Evolutionary conservation across 345 rosid species (phyloP).

Genomic region (Citrus unshiu): DNA sequence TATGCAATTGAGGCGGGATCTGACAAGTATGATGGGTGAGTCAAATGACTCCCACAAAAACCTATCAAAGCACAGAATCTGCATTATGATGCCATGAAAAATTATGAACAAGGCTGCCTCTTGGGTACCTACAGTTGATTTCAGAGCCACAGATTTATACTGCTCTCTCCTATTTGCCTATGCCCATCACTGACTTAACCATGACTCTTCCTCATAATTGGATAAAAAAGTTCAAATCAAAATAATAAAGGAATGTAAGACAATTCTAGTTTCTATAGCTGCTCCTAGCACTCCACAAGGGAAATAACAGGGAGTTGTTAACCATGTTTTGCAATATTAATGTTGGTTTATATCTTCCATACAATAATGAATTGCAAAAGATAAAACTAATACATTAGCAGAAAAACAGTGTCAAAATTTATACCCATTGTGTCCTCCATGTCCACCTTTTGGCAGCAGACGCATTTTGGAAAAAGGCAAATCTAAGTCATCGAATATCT

Average conservation of each 20-base stretch:
- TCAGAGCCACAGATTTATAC: neutral
- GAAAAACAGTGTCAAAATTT: neutral
- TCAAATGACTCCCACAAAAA: neutral
- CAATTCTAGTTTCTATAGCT: neutral
- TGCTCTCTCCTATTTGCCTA: neutral
- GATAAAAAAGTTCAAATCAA: neutral
- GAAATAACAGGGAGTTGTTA: neutral
- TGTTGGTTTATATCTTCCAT: neutral
- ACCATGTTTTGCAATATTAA: neutral
- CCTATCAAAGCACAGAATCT: neutral
- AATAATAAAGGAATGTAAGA: neutral
- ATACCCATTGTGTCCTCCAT: conserved; percentile 98
- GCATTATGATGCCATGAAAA: neutral
- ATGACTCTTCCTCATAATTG: neutral
- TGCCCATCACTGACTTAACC: neutral
- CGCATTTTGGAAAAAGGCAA: conserved; percentile 87
- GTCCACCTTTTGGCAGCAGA: conserved; percentile 97
- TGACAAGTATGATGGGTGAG: neutral
- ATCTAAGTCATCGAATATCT: conserved; percentile 94
- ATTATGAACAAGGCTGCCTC: neutral
- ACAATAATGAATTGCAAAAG: neutral
- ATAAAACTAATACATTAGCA: neutral
- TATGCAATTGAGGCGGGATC: neutral
- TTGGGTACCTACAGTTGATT: neutral
- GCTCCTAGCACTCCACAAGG: neutral